phyloP scores from a whole-genome alignment of 768 basidiomycete species.

The Russula sp. region DNA sequence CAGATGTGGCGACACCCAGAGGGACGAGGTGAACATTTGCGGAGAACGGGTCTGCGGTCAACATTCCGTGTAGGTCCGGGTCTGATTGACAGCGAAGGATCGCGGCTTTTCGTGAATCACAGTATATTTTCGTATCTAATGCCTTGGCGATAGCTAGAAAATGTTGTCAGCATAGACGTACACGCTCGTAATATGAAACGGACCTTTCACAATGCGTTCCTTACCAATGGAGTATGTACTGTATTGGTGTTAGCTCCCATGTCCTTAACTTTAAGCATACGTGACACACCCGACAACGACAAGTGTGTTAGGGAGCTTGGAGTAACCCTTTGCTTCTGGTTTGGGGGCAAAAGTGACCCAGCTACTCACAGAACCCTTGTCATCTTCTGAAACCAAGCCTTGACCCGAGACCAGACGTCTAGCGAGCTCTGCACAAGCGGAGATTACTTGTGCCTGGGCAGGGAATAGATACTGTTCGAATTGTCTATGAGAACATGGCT shows the following conservation, averaged over 20 bases:
- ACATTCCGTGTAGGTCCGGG: slow-evolving; percentile 65
- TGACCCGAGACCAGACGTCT: slow-evolving; percentile 43
- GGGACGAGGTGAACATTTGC: slow-evolving; percentile 86
- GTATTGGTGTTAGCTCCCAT: background rate
- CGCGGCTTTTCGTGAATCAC: slow-evolving; percentile 75
- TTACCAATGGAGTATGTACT: slow-evolving; percentile 98
- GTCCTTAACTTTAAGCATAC: background rate
- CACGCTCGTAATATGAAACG: background rate
- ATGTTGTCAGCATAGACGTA: background rate
- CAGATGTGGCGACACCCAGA: slow-evolving; percentile 62
- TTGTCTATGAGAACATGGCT: background rate
- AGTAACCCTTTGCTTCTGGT: slow-evolving; percentile 31
- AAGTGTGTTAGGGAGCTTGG: slow-evolving; percentile 37
- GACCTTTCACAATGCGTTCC: slow-evolving; percentile 94
- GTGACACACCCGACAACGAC: slow-evolving; percentile 64
- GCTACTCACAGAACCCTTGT: slow-evolving; percentile 36
- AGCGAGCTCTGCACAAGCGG: slow-evolving; percentile 84
- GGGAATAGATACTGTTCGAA: slow-evolving; percentile 80
- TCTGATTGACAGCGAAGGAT: slow-evolving; percentile 84
- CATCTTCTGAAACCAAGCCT: slow-evolving; percentile 25
- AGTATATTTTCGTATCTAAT: slow-evolving; percentile 77
- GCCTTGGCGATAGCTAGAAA: slow-evolving; percentile 73
- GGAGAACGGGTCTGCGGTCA: slow-evolving; percentile 68
- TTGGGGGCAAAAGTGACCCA: slow-evolving; percentile 39
- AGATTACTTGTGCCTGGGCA: slow-evolving; percentile 88